Evolutionary conservation across 2,329 filamentous ascomycete genomes (phyloP).

Genomic region (Tympanopsis confertula): DNA sequence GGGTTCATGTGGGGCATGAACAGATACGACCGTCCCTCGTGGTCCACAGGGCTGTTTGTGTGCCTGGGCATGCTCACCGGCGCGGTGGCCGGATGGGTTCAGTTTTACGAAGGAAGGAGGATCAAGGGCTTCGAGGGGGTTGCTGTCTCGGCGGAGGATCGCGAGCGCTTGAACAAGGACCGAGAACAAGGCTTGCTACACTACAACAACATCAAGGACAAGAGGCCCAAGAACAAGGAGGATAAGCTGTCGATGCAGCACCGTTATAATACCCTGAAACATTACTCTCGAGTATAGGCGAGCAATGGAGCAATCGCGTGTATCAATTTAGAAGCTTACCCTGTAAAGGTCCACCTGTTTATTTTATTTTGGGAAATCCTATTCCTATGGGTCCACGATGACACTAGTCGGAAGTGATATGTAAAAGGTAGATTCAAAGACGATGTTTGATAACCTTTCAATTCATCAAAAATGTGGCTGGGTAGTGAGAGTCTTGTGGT

Average conservation of each 20-base stretch:
- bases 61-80: conserved; percentile 61
- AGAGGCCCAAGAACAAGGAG: conserved; percentile 31
- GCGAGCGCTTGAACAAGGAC: conserved; percentile 35
- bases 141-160: conserved; percentile 43
- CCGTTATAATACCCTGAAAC: no score
- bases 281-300: no score
- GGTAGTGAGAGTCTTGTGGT: no score
- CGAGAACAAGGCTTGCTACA: conserved; percentile 43
- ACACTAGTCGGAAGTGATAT: no score
- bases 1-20: conserved; percentile 78
- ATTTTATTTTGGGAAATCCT: no score
- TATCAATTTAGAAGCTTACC: no score
- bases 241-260: conserved; percentile 10
- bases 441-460: no score
- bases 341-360: no score
- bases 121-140: conserved; percentile 65
- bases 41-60: conserved; percentile 72
- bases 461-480: no score
- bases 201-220: conserved; percentile 43
- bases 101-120: conserved; percentile 59
- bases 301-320: no score
- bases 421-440: no score
- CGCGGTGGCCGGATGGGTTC: conserved; percentile 55
- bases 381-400: no score
- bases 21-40: conserved; percentile 61